A percentile compares a stretch with the other conserved stretches of the same genome.
phyloP scores from a whole-genome alignment of 345 rosid genomes.

The Turnera subulata region DNA sequence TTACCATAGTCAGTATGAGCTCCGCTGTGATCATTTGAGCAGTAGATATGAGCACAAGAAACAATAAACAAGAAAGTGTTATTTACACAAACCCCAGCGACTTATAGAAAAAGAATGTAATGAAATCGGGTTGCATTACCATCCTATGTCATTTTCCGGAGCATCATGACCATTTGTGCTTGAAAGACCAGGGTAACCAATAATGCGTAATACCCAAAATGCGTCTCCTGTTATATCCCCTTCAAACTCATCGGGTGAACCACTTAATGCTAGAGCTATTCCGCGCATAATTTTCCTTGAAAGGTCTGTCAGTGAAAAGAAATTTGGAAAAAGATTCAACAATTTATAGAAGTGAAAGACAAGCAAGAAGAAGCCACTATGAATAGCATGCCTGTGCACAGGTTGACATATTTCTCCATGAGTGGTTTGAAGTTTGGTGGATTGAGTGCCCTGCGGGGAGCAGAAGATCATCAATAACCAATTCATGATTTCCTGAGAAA shows the following conservation, averaged over 20 bases:
- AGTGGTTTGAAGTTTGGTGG: constrained; percentile 48
- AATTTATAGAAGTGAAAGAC: constrained; percentile 3
- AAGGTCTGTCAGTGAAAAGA: constrained; percentile 38
- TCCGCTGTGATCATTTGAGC: constrained; percentile 46
- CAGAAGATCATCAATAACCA: not conserved
- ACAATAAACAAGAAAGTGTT: not conserved
- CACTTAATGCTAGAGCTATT: constrained; percentile 62
- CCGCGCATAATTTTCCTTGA: constrained; percentile 78
- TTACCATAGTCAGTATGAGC: constrained; percentile 92
- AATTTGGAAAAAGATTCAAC: constrained; percentile 1
- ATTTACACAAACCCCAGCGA: not conserved
- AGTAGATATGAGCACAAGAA: constrained; percentile 6
- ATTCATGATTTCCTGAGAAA: too few species aligned
- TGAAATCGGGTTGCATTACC: constrained; percentile 41
- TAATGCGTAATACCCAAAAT: constrained; percentile 80
- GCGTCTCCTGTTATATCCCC: constrained; percentile 72
- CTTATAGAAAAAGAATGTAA: not conserved
- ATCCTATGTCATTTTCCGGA: constrained; percentile 62
- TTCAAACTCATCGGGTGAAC: constrained; percentile 66
- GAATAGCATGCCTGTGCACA: constrained; percentile 56
- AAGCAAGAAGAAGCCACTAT: not conserved
- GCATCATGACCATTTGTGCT: constrained; percentile 27
- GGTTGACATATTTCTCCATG: constrained; percentile 66
- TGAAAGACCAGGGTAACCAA: constrained; percentile 66
- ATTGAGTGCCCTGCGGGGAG: constrained; percentile 65